Evolutionary conservation across 1,284 basidiomycete genomes (phyloP).

Genomic region (Sporisorium scitamineum): DNA sequence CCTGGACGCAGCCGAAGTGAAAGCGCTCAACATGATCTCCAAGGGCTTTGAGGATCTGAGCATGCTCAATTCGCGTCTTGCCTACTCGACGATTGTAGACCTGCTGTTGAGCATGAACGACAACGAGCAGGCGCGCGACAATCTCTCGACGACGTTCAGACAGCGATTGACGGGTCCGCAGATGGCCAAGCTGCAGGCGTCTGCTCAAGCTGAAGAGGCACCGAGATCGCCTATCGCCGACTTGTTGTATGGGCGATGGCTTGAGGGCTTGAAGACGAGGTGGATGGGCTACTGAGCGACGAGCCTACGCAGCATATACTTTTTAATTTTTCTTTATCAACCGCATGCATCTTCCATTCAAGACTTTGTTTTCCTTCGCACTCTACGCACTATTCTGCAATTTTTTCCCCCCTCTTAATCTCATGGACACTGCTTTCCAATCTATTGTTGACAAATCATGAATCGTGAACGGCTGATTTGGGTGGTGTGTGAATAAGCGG

Average conservation of each 20-base stretch:
- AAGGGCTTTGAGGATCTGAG: conserved; percentile 87
- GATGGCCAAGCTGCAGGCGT: conserved; percentile 26
- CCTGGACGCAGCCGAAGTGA: conserved; percentile 86
- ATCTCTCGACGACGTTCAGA: conserved; percentile 54
- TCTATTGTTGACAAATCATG: too few species aligned
- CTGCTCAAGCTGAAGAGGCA: conserved; percentile 49
- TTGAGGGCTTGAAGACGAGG: conserved; percentile 78
- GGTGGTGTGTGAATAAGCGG: too few species aligned
- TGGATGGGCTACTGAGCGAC: conserved; percentile 56
- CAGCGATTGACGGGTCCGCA: conserved; percentile 38
- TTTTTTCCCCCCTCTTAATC: background rate
- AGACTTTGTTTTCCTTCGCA: conserved; percentile 6
- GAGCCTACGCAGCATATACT: background rate
- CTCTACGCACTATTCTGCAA: conserved; percentile 16
- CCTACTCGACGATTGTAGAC: conserved; percentile 87
- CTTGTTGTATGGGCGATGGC: conserved; percentile 92
- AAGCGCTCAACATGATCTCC: conserved; percentile 87
- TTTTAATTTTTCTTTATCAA: background rate
- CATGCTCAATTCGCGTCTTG: conserved; percentile 82
- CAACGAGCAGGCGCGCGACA: conserved; percentile 43
- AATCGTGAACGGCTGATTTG: too few species aligned
- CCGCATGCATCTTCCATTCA: conserved; percentile 10
- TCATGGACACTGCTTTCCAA: conserved; percentile 4
- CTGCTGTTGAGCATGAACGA: conserved; percentile 87
- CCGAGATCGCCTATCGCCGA: conserved; percentile 83